Conservation (phyloP, 768 basidiomycete genomes). For the Rhizopogon salebrosus region DNA sequence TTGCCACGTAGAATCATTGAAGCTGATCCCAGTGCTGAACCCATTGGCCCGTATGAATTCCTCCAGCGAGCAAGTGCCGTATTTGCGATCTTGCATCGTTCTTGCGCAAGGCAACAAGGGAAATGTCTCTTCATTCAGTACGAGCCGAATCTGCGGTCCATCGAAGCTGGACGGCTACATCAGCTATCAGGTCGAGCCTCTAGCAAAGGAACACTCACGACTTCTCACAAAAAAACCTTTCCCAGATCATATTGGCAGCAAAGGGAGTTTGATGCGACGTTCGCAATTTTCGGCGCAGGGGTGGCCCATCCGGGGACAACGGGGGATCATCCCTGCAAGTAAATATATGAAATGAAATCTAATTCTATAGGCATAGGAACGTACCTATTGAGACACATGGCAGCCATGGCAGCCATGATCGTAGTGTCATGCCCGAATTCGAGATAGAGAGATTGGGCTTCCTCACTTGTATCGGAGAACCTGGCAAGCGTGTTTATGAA, state of each 20-base stretch:
- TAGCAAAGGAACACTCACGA: slow-evolving; percentile 10
- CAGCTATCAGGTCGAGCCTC: background rate
- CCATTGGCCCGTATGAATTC: slow-evolving; percentile 22
- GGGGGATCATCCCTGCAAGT: slow-evolving; percentile 21
- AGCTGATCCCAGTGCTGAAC: slow-evolving; percentile 14
- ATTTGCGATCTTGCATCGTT: slow-evolving; percentile 16
- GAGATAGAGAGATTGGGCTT: slow-evolving; percentile 29
- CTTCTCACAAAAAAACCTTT: slow-evolving; percentile 27
- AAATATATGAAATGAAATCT: background rate
- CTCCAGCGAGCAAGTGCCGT: slow-evolving; percentile 28
- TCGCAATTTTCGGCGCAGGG: slow-evolving; percentile 20
- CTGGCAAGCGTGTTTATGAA: slow-evolving; percentile 9
- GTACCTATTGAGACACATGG: slow-evolving; percentile 33
- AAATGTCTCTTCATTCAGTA: slow-evolving; percentile 31
- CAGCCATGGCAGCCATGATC: slow-evolving; percentile 33
- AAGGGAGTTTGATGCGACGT: slow-evolving; percentile 32
- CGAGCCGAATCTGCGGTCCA: slow-evolving; percentile 28
- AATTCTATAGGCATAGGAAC: background rate
- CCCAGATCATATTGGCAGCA: slow-evolving; percentile 33
- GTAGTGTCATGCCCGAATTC: slow-evolving; percentile 41
- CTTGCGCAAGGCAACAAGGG: slow-evolving; percentile 24
- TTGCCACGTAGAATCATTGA: slow-evolving; percentile 29
- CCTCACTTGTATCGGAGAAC: slow-evolving; percentile 30
- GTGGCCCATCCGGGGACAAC: slow-evolving; percentile 22
- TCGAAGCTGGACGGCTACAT: slow-evolving; percentile 7